A percentile compares a stretch with the other conserved stretches of the same genome.
Evolutionary conservation across 495 filamentous ascomycete genomes (phyloP).

Genomic region (Aspergillus leporis): DNA sequence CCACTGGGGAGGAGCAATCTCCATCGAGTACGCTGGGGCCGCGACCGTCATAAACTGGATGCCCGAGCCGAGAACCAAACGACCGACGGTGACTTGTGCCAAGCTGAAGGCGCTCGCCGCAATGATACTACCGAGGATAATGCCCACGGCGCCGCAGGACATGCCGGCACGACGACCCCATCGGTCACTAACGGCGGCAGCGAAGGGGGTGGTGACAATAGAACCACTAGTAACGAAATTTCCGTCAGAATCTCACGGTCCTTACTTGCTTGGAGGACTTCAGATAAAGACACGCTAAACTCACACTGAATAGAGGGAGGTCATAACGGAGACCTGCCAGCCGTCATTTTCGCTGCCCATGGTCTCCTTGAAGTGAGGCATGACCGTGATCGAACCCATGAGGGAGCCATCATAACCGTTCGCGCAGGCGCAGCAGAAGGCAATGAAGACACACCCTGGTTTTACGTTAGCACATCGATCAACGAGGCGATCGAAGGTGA

Average conservation of each 20-base stretch:
- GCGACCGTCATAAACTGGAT: conserved; percentile 71
- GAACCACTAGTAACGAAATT: conserved; percentile 38
- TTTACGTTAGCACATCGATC: background rate
- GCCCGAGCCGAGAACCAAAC: conserved; percentile 76
- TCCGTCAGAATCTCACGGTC: background rate
- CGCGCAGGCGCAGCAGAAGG: conserved; percentile 49
- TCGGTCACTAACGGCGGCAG: conserved; percentile 40
- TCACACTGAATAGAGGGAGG: conserved; percentile 56
- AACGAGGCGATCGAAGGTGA: background rate
- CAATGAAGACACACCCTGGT: conserved; percentile 31
- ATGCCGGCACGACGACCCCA: conserved; percentile 67
- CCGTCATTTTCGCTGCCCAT: conserved; percentile 49
- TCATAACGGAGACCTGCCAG: conserved; percentile 37
- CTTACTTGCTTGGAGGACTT: background rate
- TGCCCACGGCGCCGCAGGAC: conserved; percentile 60
- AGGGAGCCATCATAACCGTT: conserved; percentile 61
- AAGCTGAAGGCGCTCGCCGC: conserved; percentile 48
- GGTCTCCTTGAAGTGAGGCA: conserved; percentile 42
- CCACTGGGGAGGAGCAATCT: conserved; percentile 74
- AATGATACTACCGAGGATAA: conserved; percentile 61
- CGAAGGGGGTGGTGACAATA: conserved; percentile 49
- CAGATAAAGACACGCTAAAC: no score
- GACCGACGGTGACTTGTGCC: conserved; percentile 67
- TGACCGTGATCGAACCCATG: conserved; percentile 49
- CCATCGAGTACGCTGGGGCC: conserved; percentile 74